A percentile compares a stretch with the other conserved stretches of the same genome.
These are phyloP conservation scores for Macrocystidia cucumis DNA, from an alignment of 1,284 basidiomycete species.

Conservation along the genomic window DNA sequence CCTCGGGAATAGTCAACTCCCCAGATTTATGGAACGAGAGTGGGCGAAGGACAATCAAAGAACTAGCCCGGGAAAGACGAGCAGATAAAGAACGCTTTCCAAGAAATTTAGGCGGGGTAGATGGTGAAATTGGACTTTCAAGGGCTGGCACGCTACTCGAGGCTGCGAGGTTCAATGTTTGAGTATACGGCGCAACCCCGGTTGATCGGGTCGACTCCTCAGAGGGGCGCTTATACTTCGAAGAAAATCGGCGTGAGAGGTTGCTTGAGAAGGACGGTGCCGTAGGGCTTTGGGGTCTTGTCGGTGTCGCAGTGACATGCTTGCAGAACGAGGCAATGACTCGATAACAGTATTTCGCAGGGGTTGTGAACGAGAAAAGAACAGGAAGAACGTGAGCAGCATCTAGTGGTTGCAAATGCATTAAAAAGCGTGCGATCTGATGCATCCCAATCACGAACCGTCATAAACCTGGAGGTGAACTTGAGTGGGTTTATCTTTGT, in stretches of 20 bases:
- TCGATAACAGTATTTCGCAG: constrained; percentile 73
- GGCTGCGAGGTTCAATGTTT: neutral
- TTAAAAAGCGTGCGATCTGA: constrained; percentile 3
- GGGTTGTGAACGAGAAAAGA: constrained; percentile 78
- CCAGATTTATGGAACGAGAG: no score
- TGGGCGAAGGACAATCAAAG: neutral
- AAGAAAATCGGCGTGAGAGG: constrained; percentile 7
- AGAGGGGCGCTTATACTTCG: neutral
- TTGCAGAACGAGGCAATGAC: constrained; percentile 64
- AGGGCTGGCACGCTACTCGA: no score
- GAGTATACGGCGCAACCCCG: neutral
- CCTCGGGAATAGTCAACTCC: no score
- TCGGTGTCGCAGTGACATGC: constrained; percentile 46
- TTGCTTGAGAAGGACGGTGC: constrained; percentile 8
- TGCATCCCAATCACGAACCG: constrained; percentile 32
- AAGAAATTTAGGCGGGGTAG: neutral
- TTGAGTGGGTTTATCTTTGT: constrained; percentile 69
- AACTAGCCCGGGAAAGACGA: neutral
- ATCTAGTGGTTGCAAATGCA: constrained; percentile 38
- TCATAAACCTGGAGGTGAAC: constrained; percentile 91
- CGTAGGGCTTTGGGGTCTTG: constrained; percentile 10
- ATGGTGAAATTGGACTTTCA: no score
- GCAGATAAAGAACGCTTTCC: neutral
- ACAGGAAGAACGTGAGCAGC: constrained; percentile 71
- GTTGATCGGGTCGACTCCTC: neutral